Conservation (phyloP, 2,329 filamentous ascomycete genomes). For the Venturia nashicola region DNA sequence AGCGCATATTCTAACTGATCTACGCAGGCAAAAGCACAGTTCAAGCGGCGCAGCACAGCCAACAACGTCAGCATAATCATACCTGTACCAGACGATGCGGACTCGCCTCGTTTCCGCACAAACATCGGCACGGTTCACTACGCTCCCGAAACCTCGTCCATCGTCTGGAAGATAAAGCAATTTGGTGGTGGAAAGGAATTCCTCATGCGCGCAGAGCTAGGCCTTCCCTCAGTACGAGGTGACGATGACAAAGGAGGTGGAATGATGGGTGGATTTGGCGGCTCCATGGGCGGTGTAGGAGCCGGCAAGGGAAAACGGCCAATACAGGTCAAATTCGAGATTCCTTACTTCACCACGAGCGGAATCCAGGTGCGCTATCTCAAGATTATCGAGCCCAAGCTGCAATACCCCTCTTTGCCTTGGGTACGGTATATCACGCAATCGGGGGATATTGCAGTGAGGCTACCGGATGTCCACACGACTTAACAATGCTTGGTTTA, state of each 20-base stretch:
- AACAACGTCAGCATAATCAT: slow-evolving; percentile 99
- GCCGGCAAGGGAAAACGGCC: slow-evolving; percentile 81
- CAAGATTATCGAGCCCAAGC: slow-evolving; percentile 98
- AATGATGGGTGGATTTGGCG: slow-evolving; percentile 95
- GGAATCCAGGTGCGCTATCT: slow-evolving; percentile 97
- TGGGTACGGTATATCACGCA: slow-evolving; percentile 99
- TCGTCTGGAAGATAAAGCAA: slow-evolving; percentile 99
- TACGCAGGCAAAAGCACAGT: slow-evolving; percentile 70
- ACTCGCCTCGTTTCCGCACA: slow-evolving; percentile 89
- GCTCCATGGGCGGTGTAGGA: slow-evolving; percentile 85
- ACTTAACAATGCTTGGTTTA: neutral
- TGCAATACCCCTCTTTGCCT: slow-evolving; percentile 94
- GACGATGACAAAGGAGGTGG: slow-evolving; percentile 92
- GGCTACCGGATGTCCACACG: slow-evolving; percentile 77
- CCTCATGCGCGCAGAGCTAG: slow-evolving; percentile 92
- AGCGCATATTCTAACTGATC: neutral
- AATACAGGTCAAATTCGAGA: slow-evolving; percentile 99
- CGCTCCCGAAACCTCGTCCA: slow-evolving; percentile 90
- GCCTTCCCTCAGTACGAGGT: slow-evolving; percentile 83
- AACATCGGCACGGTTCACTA: slow-evolving; percentile 98
- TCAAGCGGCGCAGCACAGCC: slow-evolving; percentile 92
- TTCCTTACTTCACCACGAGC: slow-evolving; percentile 99
- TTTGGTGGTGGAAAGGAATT: slow-evolving; percentile 99
- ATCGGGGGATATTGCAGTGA: slow-evolving; percentile 89
- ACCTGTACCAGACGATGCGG: slow-evolving; percentile 92